These are phyloP conservation scores for Ogataea ramenticola DNA, from an alignment of 805 yeast species.

Conservation along the genomic window DNA sequence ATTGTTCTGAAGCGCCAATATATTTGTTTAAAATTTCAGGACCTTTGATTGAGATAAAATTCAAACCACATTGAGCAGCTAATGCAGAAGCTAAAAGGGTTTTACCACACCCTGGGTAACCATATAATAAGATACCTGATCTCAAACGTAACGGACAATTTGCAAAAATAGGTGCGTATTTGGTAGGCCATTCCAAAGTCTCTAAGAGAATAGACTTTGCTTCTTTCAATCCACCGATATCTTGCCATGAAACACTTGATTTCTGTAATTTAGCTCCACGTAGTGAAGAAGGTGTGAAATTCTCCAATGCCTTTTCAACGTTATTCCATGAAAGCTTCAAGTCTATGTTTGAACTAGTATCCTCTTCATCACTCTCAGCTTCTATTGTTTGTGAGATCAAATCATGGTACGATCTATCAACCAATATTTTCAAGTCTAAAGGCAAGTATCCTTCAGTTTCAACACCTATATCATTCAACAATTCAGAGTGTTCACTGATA, in stretches of 20 bases:
- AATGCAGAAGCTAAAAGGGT: slow-evolving; percentile 89
- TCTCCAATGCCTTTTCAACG: slow-evolving; percentile 53
- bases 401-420: slow-evolving; percentile 64
- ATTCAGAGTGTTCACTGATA: slow-evolving; percentile 33
- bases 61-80: slow-evolving; percentile 88
- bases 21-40: slow-evolving; percentile 93
- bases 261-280: slow-evolving; percentile 84
- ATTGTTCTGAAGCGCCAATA: slow-evolving; percentile 95
- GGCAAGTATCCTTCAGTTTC: slow-evolving; percentile 91
- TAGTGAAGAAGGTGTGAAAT: slow-evolving; percentile 71
- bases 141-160: slow-evolving; percentile 81
- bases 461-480: slow-evolving; percentile 44
- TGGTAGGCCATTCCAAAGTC: slow-evolving; percentile 96
- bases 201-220: slow-evolving; percentile 75
- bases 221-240: slow-evolving; percentile 79
- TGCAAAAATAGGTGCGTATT: slow-evolving; percentile 90
- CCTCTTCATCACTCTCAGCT: not conserved
- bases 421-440: slow-evolving; percentile 63
- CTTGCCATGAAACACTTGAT: slow-evolving; percentile 69
- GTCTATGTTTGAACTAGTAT: not conserved
- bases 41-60: slow-evolving; percentile 89
- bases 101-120: slow-evolving; percentile 98
- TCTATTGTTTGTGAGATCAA: slow-evolving; percentile 11
- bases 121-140: slow-evolving; percentile 85
- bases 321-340: slow-evolving; percentile 21